These are phyloP conservation scores for Sugiyamaella grinbergsii DNA, from an alignment of 1,139 yeast species.

Conservation along the genomic window DNA sequence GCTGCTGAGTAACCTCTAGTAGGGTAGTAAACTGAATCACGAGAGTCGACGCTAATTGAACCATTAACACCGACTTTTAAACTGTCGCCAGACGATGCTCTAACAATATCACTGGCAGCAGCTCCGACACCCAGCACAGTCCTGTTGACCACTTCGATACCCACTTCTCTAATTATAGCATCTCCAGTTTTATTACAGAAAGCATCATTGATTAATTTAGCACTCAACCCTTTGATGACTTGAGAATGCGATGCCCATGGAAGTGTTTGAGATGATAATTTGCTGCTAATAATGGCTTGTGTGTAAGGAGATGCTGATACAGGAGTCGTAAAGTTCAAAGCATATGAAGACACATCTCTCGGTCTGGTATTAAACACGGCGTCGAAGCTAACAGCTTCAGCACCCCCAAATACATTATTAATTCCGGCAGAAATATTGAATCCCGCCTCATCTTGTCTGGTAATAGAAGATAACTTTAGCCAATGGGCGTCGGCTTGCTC, in stretches of 20 bases:
- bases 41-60: conserved; percentile 38
- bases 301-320: conserved; percentile 54
- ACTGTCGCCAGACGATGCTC: conserved; percentile 44
- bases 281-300: conserved; percentile 57
- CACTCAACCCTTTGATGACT: conserved; percentile 57
- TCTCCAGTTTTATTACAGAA: conserved; percentile 36
- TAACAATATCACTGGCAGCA: conserved; percentile 41
- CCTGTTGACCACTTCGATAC: conserved; percentile 57
- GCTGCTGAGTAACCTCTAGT: conserved; percentile 57
- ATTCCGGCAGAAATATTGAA: conserved; percentile 57
- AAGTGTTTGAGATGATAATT: conserved; percentile 59
- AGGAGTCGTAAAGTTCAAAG: conserved; percentile 67
- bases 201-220: conserved; percentile 40
- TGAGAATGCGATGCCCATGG: conserved; percentile 74
- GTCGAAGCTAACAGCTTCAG: conserved; percentile 74
- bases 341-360: conserved; percentile 58
- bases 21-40: conserved; percentile 41
- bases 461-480: conserved; percentile 45
- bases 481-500: conserved; percentile 28
- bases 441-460: conserved; percentile 90
- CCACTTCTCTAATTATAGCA: conserved; percentile 48
- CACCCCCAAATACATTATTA: conserved; percentile 84
- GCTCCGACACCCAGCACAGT: conserved; percentile 46
- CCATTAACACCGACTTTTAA: conserved; percentile 43
- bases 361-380: conserved; percentile 82